Evolutionary conservation across 208 protist species (phyloP).

Genomic region (Trypanosoma cruzi): DNA sequence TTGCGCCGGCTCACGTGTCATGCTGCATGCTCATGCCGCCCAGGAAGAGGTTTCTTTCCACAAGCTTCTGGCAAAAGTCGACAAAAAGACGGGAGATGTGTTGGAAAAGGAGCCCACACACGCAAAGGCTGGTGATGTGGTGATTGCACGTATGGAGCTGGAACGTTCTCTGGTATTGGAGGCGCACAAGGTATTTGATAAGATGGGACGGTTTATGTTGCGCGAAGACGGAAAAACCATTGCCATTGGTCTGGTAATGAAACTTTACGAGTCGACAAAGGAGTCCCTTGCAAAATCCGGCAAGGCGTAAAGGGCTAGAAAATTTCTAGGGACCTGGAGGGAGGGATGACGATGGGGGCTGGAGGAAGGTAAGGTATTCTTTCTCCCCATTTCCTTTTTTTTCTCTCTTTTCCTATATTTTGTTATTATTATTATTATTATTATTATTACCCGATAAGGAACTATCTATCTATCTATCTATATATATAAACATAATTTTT

Average conservation of each 20-base stretch:
- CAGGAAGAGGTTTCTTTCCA: conserved; percentile 94
- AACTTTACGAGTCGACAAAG: conserved; percentile 84
- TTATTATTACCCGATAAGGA: not conserved
- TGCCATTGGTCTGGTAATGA: conserved; percentile 89
- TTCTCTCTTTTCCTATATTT: not conserved
- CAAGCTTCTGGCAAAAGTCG: conserved; percentile 90
- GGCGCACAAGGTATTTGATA: conserved; percentile 93
- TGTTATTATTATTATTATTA: not conserved
- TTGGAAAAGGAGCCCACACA: conserved; percentile 94
- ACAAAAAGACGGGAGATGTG: conserved; percentile 92
- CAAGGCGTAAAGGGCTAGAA: conserved; percentile 15
- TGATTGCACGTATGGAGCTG: conserved; percentile 92
- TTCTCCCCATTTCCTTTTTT: conserved; percentile 2
- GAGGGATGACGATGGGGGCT: not conserved
- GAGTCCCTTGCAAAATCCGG: conserved; percentile 61
- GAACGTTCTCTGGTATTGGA: conserved; percentile 91
- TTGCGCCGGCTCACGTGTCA: conserved; percentile 91
- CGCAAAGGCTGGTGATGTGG: conserved; percentile 92
- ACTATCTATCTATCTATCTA: not conserved
- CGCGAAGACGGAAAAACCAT: conserved; percentile 95
- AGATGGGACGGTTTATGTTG: conserved; percentile 97
- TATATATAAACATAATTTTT: conserved; percentile 17
- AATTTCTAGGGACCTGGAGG: not conserved
- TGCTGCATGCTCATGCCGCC: conserved; percentile 95
- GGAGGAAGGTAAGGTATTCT: not conserved